Evolutionary conservation across 2,329 filamentous ascomycete species (phyloP), one percentile per base, ranked within the genome.

Genomic region (Epichloe scottii): DNA sequence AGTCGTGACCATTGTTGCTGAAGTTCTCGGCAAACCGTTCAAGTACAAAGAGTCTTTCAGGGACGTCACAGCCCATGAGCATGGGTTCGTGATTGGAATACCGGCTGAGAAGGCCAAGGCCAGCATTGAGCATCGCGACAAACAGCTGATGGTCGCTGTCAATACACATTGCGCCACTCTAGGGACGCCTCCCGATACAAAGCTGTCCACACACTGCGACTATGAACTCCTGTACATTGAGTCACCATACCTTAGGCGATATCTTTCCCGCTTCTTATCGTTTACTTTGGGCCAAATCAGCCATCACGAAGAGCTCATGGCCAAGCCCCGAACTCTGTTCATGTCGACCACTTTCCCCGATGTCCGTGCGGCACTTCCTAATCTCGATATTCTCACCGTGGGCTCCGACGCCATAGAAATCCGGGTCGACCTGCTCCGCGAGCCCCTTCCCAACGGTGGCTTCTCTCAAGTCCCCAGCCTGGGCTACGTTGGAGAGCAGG

Each of bases 341-440:
- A 89, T 94, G 57, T 93, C 88, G 4, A 93, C 87, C 1, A 94
- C 89, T 0, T 94, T 94, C 57, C 85, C 88, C 0, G 87, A 95
- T 63, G 85, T 95, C 8, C 84, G 84, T 54, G 84, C 86, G 4
- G 88, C 88, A 8, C 71, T 94, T 45, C 85, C 87, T 1, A 93
- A 94, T 61, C 75, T 95, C 53, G 87, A 93, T 65, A 93, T 94
- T 49, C 70, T 94, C 43, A 93, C 88, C 0, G 88, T 94, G 3
- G 89, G 89, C 38, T 84, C 87, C 15, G 88, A 95, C 66, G 87
- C 87, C 0, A 84, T 94, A 41, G 89, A 95, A 64, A 78, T 94
- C 49, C 80, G 89, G 21, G 88, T 93, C 10, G 89, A 95, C 65
- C 71, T 95, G 30, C 72, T 94, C 17, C 80, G 84, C 60, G 88